These are phyloP conservation scores for Strigomonas culicis DNA, from an alignment of 208 protist genomes.

Conservation along the genomic window DNA sequence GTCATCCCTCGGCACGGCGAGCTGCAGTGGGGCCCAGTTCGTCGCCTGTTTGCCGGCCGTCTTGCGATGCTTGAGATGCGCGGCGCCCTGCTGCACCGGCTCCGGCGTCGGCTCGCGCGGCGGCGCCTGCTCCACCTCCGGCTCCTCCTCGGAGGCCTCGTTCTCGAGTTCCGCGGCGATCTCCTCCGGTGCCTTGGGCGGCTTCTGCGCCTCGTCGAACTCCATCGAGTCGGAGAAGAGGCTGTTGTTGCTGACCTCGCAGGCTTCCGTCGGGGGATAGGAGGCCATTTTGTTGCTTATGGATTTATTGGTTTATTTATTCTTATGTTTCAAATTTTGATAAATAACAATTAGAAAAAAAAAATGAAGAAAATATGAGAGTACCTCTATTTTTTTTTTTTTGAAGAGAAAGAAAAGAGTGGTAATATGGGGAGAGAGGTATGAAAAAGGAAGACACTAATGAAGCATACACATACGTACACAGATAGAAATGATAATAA, in stretches of 20 bases:
- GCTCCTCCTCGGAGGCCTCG: neutral
- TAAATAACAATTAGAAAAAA: slow-evolving; percentile 6
- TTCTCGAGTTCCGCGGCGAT: slow-evolving; percentile 4
- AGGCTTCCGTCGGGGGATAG: slow-evolving; percentile 53
- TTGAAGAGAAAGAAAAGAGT: slow-evolving; percentile 3
- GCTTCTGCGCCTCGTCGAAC: slow-evolving; percentile 66
- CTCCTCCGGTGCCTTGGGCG: slow-evolving; percentile 6
- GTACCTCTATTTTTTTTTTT: neutral
- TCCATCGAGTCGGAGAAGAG: slow-evolving; percentile 64
- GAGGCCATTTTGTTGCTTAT: slow-evolving; percentile 25
- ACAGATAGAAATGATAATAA: neutral
- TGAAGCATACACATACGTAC: slow-evolving; percentile 8
- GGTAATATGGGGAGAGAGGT: neutral
- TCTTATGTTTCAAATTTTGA: neutral
- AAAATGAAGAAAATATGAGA: slow-evolving; percentile 11
- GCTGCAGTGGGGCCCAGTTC: slow-evolving; percentile 40
- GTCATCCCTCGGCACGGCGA: slow-evolving; percentile 45
- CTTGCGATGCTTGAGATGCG: slow-evolving; percentile 57
- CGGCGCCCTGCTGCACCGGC: neutral
- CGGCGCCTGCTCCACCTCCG: slow-evolving; percentile 17
- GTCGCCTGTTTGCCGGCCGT: slow-evolving; percentile 21
- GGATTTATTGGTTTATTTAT: slow-evolving; percentile 8
- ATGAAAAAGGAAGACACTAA: slow-evolving; percentile 1
- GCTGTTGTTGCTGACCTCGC: slow-evolving; percentile 60
- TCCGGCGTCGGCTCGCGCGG: slow-evolving; percentile 17